phyloP scores from a whole-genome alignment of 2,329 filamentous ascomycete species.

The Scortechinia acanthostroma region DNA sequence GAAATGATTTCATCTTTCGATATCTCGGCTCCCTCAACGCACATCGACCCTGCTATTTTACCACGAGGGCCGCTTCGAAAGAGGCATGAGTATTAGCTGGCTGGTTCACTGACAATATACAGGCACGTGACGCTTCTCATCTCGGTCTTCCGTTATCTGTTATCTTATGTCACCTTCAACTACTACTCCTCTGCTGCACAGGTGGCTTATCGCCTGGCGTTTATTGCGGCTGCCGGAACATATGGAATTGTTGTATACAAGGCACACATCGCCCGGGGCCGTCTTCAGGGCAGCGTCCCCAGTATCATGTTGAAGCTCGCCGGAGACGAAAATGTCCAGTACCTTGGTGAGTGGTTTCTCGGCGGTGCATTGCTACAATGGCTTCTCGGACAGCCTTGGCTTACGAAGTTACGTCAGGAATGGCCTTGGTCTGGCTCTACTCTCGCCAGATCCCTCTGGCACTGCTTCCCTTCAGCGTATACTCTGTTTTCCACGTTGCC shows the following conservation, averaged over 20 bases:
- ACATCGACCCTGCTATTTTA: slow-evolving; percentile 5
- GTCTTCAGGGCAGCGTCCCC: slow-evolving; percentile 51
- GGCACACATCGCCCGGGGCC: slow-evolving; percentile 76
- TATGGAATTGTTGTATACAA: slow-evolving; percentile 99
- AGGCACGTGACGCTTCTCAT: slow-evolving; percentile 84
- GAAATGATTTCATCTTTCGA: slow-evolving; percentile 3
- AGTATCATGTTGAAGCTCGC: slow-evolving; percentile 58
- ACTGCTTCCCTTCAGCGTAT: slow-evolving; percentile 88
- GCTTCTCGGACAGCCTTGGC: not conserved
- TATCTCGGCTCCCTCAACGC: slow-evolving; percentile 8
- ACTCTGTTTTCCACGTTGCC: slow-evolving; percentile 96
- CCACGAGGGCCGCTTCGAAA: slow-evolving; percentile 5
- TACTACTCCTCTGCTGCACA: slow-evolving; percentile 70
- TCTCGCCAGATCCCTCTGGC: slow-evolving; percentile 83
- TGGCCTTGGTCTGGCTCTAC: slow-evolving; percentile 93
- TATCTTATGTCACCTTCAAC: slow-evolving; percentile 87
- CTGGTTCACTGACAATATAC: slow-evolving; percentile 12
- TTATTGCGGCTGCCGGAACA: slow-evolving; percentile 79
- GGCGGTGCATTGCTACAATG: not conserved
- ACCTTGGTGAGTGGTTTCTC: slow-evolving; percentile 71
- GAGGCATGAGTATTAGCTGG: no score
- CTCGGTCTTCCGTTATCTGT: slow-evolving; percentile 71
- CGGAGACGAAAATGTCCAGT: slow-evolving; percentile 94
- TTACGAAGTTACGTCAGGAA: slow-evolving; percentile 44
- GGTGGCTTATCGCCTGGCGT: slow-evolving; percentile 83